Base-by-base conservation (phyloP, 2,329 filamentous ascomycete species). In the Reticulascus tulasneorum region DNA sequence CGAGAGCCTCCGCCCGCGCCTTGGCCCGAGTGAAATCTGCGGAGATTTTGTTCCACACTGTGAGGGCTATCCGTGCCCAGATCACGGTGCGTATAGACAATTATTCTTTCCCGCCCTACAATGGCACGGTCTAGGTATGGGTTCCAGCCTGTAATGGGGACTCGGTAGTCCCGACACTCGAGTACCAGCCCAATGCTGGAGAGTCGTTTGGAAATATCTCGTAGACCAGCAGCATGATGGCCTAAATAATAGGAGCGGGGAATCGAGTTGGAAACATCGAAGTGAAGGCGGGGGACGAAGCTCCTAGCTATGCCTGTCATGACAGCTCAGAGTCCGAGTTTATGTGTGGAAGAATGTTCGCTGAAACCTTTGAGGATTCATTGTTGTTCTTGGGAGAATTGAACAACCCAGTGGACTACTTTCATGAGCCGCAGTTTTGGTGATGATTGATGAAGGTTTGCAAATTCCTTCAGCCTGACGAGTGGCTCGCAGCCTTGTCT, bases 231-330 rank as follows among this genome's bases (percentile, higher is more conserved):
- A 42, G 79, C 78, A 70, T 98, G 93, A 65, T 98, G 93, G 44
- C 93, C 93, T 29, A 97, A 75, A 66, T 87, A 98, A 66, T 97
- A 98, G 40, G 91, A 93, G 47, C 87, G 82, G 24, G 86, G 83
- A 43, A 97, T 82, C 34, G 82, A 84, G 27, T 67, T 54, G 36
- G 91, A 83, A 27, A 81, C 68, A 24, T 83, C 79, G 60, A 94
- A 97, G 35, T 67, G 64, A 47, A 69, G 60, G 50, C 91, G 86
- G 18, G 93, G 87, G 26, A 83, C 60, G 64, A 97, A 94, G 51
- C 59, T 26, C 26, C 45, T 35, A n/a, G n/a, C n/a, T n/a, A n/a
- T n/a, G n/a, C n/a, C n/a, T n/a, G n/a, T n/a, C n/a, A n/a, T n/a
- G n/a, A n/a, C n/a, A n/a, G n/a, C n/a, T 27, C 25, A 27, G n/a